These are phyloP conservation scores for Oryza australiensis DNA, from an alignment of 176 grass and related monocot species.

Conservation along the genomic window DNA sequence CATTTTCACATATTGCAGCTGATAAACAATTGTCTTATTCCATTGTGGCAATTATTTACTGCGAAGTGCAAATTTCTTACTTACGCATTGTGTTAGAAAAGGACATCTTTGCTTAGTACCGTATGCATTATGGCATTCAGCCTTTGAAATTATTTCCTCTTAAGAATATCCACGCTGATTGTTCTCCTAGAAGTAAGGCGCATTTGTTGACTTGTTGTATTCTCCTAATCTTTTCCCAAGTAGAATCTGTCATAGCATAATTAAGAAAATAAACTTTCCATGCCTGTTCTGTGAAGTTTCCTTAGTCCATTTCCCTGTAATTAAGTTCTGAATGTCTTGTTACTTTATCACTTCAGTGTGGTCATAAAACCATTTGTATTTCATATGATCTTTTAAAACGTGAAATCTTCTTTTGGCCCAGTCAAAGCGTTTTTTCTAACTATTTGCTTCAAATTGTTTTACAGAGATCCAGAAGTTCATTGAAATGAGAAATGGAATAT, in stretches of 20 bases:
- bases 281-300: conserved; percentile 25
- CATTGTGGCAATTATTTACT: neutral
- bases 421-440: conserved; percentile 24
- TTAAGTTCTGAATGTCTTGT: conserved; percentile 15
- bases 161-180: neutral
- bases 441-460: conserved; percentile 28
- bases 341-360: neutral
- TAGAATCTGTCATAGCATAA: neutral
- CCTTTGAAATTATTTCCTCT: conserved; percentile 4
- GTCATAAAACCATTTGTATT: neutral
- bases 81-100: neutral
- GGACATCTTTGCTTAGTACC: neutral
- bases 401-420: neutral
- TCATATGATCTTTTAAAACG: conserved; percentile 22
- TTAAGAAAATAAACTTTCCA: neutral
- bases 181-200: conserved; percentile 12
- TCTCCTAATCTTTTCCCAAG: conserved; percentile 17
- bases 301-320: conserved; percentile 11
- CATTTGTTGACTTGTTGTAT: neutral
- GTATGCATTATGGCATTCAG: neutral
- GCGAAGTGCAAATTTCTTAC: neutral
- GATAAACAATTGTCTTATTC: neutral
- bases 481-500: conserved; percentile 52
- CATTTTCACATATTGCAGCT: conserved; percentile 4
- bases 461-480: conserved; percentile 75